Evolutionary conservation across 306 rosid genomes (phyloP), one percentile per base, ranked within the genome.

Genomic region (Sechiopsis laciniata): DNA sequence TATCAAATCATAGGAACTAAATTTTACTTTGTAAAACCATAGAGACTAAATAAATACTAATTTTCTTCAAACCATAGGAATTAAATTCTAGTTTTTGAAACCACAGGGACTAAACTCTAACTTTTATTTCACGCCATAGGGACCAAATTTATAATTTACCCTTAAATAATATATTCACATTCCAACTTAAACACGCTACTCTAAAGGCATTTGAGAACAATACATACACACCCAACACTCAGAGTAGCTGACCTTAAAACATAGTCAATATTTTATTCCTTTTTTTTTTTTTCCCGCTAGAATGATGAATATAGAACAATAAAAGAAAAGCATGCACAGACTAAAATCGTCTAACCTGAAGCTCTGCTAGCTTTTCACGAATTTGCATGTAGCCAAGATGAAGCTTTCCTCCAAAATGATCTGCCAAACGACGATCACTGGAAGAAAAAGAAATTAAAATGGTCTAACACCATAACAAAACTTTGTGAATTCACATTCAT

Each of bases 361-460:
- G 97, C 79, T 95, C 99, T 10, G 82, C 89, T 77, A 95, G 82
- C 87, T 91, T 95, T 82, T 95, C 99, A 50, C 97, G 99, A 76
- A 95, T 91, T 83, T 89, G 99, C 96, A 95, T 89, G 83, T 95
- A 95, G 60, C 99, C 99, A 77, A 91, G 86, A 83, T 91, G 99
- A 87, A 95, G 97, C 82, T 95, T 95, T 80, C 99, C 99, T 29
- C 99, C 99, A 81, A 95, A 95, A 87, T 95, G 99, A 84, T 95
- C 97, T 76, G 99, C 97, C 85, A 95, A 83, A 70, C 99, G 96
- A 57, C 99, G 99, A 76, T 95, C 99, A 80, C 99, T 95, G 95
- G 78, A 85, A 85, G 72, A 77, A 71, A 75, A 59, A 62, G 63
- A 79, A 77, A 72, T 79, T 72, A 85, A 84, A 68, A 72, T 79